Conservation (phyloP, 345 rosid species). For the Eucalyptus decipiens region DNA sequence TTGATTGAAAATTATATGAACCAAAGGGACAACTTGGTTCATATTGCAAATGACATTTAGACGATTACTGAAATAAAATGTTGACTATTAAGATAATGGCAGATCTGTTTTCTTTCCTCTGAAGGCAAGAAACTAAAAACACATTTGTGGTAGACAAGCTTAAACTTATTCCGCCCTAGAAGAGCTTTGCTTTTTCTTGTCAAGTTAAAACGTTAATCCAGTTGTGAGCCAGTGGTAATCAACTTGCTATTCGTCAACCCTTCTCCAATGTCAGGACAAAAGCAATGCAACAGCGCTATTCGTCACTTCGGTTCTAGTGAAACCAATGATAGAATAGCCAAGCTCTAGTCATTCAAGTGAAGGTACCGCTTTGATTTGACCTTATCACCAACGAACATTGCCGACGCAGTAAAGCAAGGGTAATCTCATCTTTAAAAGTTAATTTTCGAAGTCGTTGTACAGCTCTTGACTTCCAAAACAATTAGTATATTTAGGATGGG, state of each 20-base stretch:
- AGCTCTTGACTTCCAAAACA: fast-evolving
- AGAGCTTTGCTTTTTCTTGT: background rate
- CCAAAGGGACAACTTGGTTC: background rate
- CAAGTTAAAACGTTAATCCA: background rate
- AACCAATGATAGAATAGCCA: background rate
- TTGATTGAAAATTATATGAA: background rate
- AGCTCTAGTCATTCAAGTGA: background rate
- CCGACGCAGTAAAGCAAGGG: background rate
- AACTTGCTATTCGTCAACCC: background rate
- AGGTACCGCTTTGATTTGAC: background rate
- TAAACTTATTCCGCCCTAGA: background rate
- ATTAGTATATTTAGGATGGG: too few species aligned
- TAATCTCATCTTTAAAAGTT: background rate
- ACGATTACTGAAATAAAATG: background rate
- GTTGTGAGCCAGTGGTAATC: background rate
- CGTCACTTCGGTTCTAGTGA: background rate
- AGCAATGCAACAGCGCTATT: background rate
- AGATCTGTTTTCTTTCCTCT: too few species aligned
- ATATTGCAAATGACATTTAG: background rate
- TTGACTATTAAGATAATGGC: background rate
- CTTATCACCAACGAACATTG: background rate
- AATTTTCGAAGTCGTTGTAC: too few species aligned
- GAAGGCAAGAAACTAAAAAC: background rate
- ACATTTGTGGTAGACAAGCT: background rate
- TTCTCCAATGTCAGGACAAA: background rate